Base-by-base conservation (phyloP, 1,139 yeast genomes). In the Scheffersomyces titani region DNA sequence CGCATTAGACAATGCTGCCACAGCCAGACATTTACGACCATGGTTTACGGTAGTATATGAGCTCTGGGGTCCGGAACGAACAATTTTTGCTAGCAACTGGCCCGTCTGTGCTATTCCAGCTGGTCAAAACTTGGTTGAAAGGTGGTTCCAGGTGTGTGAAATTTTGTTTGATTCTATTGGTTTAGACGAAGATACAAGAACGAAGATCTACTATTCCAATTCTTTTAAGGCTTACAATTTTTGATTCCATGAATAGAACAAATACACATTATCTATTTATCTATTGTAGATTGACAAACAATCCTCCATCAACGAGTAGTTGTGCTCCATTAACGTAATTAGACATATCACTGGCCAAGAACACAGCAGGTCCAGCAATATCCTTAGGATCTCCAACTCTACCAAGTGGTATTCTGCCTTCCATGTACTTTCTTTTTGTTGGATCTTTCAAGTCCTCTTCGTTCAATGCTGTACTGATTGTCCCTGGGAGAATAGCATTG, bases 291-390 rank as follows among this genome's bases (percentile, higher is more conserved):
- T 46, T 19, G 20, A 46, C 80, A 63, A 76, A 78, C 56, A 75
- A 66, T 2, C 84, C 84, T 18, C 84, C 84, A 61, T 80, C 84
- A 30, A 80, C 83, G 24, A 80, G 62, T 44, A 80, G 58, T 55
- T 78, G 81, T 3, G 82, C 71, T 16, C 84, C 84, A 48, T 74
- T 77, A 55, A 79, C 75, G 60, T 78, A 81, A 9, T 61, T 51
- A 18, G 82, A 71, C 59, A 78, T 61, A 52, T 80, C 84, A 58
- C 81, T 75, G 0, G 82, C 82, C 52, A 80, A 64, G 61, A 80
- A 81, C 1, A 78, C 71, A 9, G 79, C 82, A 3, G 84, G 84
- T 0, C 84, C 84, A 2, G 78, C 82, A 56, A 81, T 61, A 62
- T 81, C 85, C 13, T 69, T 66, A 1, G 83, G 74, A 16, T 64